Conservation (phyloP, 129 eudicot genomes). For the carrot (Daucus carota) region DH1_v3.0 NC_030388.2:2481001-2481500, state of each 20-base stretch:
- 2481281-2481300: too few relatives aligned
- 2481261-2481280: background rate
- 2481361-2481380: background rate
- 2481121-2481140: too few relatives aligned
- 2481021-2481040: background rate
- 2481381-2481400: background rate
- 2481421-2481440: conserved; percentile 3
- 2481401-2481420: background rate
- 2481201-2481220: background rate
- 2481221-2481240: background rate
- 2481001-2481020: background rate
- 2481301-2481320: too few relatives aligned
- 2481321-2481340: too few relatives aligned
- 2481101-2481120: too few relatives aligned
- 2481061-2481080: background rate
- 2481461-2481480: background rate
- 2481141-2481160: background rate
- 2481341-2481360: background rate
- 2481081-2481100: background rate
- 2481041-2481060: background rate
- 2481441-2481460: background rate
- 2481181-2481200: background rate
- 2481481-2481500: background rate
- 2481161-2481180: too few relatives aligned
- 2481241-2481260: background rate